These are phyloP conservation scores for Fusarium oxysporum DNA, from an alignment of 2,329 filamentous ascomycete species.

Conservation along the genomic window DNA sequence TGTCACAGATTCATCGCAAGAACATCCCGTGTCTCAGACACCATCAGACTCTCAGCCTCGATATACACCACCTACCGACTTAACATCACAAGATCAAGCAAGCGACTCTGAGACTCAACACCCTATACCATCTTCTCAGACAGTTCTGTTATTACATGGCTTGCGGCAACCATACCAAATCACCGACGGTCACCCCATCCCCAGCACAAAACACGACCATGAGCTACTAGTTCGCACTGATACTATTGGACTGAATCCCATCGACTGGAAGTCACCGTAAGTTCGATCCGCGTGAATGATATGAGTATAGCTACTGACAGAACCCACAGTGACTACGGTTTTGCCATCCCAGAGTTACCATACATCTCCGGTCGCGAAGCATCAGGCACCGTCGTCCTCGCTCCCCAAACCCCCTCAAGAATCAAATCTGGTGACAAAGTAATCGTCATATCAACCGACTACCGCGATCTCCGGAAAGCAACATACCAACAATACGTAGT, in stretches of 20 bases:
- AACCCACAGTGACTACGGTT: slow-evolving; percentile 73
- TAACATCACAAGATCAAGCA: slow-evolving; percentile 6
- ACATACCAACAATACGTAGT: slow-evolving; percentile 78
- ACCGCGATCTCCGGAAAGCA: slow-evolving; percentile 77
- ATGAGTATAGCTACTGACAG: rapidly evolving
- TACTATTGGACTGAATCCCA: slow-evolving; percentile 78
- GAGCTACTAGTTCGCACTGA: slow-evolving; percentile 73
- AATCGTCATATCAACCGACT: slow-evolving; percentile 79
- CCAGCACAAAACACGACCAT: slow-evolving; percentile 47
- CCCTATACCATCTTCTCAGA: slow-evolving; percentile 51
- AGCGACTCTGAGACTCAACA: not conserved
- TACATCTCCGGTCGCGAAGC: slow-evolving; percentile 78
- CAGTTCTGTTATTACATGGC: slow-evolving; percentile 62
- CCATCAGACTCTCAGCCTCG: slow-evolving; percentile 5
- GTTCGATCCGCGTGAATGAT: rapidly evolving
- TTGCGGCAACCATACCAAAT: slow-evolving; percentile 62
- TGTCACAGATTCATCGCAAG: not conserved
- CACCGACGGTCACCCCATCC: slow-evolving; percentile 58
- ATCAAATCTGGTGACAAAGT: slow-evolving; percentile 68
- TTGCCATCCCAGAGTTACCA: slow-evolving; percentile 74
- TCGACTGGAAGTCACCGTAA: slow-evolving; percentile 78
- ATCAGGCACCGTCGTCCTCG: slow-evolving; percentile 70
- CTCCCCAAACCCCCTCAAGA: slow-evolving; percentile 54
- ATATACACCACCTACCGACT: slow-evolving; percentile 7
- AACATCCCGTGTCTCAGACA: slow-evolving; percentile 3